These are phyloP conservation scores for Juglanconis sp. DNA, from an alignment of 2,329 filamentous ascomycete genomes.

Conservation along the genomic window DNA sequence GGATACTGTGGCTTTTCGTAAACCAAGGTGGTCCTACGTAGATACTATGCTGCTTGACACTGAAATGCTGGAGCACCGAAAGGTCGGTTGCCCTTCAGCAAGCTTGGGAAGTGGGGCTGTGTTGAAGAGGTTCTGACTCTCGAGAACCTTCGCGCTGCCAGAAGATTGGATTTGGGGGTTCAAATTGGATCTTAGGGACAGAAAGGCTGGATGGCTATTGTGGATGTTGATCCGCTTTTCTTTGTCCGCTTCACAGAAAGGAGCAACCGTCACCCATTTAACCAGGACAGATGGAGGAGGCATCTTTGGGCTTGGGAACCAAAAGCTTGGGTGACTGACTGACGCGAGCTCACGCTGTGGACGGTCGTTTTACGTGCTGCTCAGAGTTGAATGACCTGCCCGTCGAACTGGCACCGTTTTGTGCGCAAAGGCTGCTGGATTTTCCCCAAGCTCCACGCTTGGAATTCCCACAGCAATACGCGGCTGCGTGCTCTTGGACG, in stretches of 20 bases:
- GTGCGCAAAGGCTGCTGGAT: not conserved
- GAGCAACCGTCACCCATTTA: not conserved
- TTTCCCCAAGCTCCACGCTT: not conserved
- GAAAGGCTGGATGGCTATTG: not conserved
- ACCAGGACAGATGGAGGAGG: not conserved
- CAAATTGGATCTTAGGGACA: not conserved
- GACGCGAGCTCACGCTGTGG: not conserved
- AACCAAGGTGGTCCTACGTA: constrained; percentile 17
- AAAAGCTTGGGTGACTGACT: not conserved
- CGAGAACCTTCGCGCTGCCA: not conserved
- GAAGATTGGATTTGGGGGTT: not conserved
- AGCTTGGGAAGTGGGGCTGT: constrained; percentile 2
- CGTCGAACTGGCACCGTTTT: not conserved
- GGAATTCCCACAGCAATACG: not conserved
- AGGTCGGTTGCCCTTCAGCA: not conserved
- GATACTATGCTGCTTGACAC: constrained; percentile 15
- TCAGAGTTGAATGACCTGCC: not conserved
- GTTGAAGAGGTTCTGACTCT: not conserved
- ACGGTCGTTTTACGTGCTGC: not conserved
- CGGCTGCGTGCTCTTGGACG: not conserved
- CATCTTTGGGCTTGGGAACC: not conserved
- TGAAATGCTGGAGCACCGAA: constrained; percentile 3
- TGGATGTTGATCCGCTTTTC: not conserved
- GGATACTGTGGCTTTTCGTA: constrained; percentile 9
- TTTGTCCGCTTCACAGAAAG: not conserved